Base-by-base conservation (phyloP, 2,329 filamentous ascomycete species). In the Alternaria solani region DNA sequence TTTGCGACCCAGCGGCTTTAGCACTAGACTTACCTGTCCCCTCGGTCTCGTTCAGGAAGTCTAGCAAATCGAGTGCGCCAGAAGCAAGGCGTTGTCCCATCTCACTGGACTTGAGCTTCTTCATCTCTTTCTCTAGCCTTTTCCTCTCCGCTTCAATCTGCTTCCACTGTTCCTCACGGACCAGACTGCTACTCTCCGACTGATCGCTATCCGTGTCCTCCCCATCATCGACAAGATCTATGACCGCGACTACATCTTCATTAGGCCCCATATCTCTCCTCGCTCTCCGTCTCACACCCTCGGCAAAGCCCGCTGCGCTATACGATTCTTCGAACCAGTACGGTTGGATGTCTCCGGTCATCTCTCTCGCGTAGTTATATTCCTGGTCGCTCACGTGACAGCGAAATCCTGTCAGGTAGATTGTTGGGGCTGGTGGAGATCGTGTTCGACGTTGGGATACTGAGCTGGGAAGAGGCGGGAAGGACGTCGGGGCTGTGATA, bases 261-360 rank as follows among this genome's bases (percentile, higher is more conserved):
- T 20, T 18, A 8, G n/a, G 20, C 18, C 4, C 11, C 39, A 42
- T 42, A 14, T 42, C 0, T 1, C 14, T 23, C 9, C 2, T 42
- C 9, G 39, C 39, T 8, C 20, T 42, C 39, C 39, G 23, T 42
- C 20, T 23, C 39, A 42, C 20, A 2, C 39, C 18, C 7, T 23
- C 46, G 16, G 34, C 23, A 20, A 34, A 32, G 20, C n/a, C 46
- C 16, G 30, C 46, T 1, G 18, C 18, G n/a, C 2, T 23, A 5
- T 20, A 9, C 2, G 30, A 12, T 23, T 51, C 51, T 7, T 55
- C 44, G 11, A 59, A 59, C 51, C 57, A 59, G 16, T 59, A 59
- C 4, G 56, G 56, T 11, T 43, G 32, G 1, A n/a, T 2, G 4
- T 46, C 36, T 16, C 43, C 51, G 1, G 56, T 59, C 2, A 14